Percentiles rank a stretch among this genome's conserved stretches.
These are phyloP conservation scores for Penicillium argentinense DNA, from an alignment of 495 filamentous ascomycete genomes.

Conservation along the genomic window DNA sequence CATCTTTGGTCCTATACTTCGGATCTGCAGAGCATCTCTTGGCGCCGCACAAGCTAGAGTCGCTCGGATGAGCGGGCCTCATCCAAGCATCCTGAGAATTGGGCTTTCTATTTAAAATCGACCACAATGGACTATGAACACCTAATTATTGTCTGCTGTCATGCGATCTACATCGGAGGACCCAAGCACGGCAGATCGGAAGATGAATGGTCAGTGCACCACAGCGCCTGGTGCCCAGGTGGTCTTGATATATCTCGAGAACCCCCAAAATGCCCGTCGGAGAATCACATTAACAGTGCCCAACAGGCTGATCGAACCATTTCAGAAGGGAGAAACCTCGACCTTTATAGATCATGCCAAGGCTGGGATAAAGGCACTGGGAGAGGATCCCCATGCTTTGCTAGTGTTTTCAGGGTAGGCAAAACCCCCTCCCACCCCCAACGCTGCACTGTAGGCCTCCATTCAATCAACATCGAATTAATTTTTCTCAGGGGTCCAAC, in stretches of 20 bases:
- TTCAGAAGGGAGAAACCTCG: constrained; percentile 69
- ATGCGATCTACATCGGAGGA: constrained; percentile 74
- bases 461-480: constrained; percentile 3
- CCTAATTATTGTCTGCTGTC: constrained; percentile 77
- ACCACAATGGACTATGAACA: constrained; percentile 23
- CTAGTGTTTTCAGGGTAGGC: constrained; percentile 70
- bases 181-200: constrained; percentile 56
- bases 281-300: no score
- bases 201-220: constrained; percentile 59
- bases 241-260: no score
- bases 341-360: constrained; percentile 73
- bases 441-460: not conserved
- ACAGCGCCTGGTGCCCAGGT: not conserved
- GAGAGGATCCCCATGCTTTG: constrained; percentile 38
- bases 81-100: no score
- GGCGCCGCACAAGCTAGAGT: not conserved
- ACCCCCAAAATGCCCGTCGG: no score
- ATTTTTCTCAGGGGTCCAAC: constrained; percentile 56
- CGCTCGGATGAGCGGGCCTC: not conserved
- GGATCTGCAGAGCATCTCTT: not conserved
- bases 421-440: no score
- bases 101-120: no score
- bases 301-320: constrained; percentile 57
- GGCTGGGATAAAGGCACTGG: constrained; percentile 54
- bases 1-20: no score